Evolutionary conservation across 1,284 basidiomycete genomes (phyloP).

Genomic region (Heliocybe sulcata): DNA sequence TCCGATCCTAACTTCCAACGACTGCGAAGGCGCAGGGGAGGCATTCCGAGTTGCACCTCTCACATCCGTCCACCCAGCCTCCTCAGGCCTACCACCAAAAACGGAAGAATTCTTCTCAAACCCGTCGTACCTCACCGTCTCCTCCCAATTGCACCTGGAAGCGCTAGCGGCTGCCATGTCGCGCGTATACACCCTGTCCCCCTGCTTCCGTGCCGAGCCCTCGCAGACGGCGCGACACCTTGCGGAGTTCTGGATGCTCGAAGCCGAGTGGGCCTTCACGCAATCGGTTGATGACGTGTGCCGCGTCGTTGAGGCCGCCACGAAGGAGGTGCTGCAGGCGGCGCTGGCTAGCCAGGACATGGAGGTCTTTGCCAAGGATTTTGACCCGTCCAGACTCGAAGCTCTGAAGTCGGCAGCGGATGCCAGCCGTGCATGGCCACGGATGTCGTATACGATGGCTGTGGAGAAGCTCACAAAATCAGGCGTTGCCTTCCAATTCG

Average conservation of each 20-base stretch:
- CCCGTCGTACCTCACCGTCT: conserved; percentile 88
- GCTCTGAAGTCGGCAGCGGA: conserved; percentile 28
- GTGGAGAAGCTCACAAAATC: conserved; percentile 42
- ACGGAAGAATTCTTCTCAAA: conserved; percentile 57
- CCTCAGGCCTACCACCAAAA: conserved; percentile 10
- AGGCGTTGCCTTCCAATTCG: conserved; percentile 39
- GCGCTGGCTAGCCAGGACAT: conserved; percentile 23
- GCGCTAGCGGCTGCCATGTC: conserved; percentile 73
- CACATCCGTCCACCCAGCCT: conserved; percentile 12
- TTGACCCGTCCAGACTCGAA: conserved; percentile 17
- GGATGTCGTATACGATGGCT: conserved; percentile 80
- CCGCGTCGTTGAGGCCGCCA: conserved; percentile 60
- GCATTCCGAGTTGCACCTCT: conserved; percentile 65
- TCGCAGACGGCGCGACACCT: conserved; percentile 89
- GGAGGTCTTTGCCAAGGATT: conserved; percentile 31
- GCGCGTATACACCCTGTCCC: conserved; percentile 86
- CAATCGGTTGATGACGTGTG: conserved; percentile 51
- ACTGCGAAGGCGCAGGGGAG: conserved; percentile 98
- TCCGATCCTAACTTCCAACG: conserved; percentile 85
- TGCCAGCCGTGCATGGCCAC: conserved; percentile 42
- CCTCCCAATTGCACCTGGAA: conserved; percentile 94
- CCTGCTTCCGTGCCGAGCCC: conserved; percentile 90
- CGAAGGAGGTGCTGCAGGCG: conserved; percentile 38
- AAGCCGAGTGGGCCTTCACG: conserved; percentile 81
- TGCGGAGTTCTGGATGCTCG: conserved; percentile 98